Conservation (phyloP, 169 alveolate species). For the Besnoitia besnoiti region DNA sequence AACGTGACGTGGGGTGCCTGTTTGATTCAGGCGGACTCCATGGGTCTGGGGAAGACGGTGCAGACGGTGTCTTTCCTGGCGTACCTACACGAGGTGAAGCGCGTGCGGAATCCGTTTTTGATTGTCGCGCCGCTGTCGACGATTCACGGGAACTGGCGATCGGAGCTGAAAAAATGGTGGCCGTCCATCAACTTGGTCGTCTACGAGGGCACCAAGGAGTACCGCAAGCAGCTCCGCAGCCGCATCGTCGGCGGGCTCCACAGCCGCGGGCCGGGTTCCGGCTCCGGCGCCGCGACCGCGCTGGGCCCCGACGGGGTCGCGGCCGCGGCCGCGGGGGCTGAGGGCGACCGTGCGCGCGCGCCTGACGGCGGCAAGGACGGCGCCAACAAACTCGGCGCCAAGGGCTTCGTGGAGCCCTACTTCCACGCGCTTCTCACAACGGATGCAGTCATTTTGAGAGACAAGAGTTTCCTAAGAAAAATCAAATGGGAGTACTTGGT, state of each 20-base stretch:
- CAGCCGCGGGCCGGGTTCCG: neutral
- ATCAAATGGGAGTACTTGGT: conserved; percentile 93
- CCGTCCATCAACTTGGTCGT: conserved; percentile 90
- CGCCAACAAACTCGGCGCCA: neutral
- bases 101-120: conserved; percentile 93
- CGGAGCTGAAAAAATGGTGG: conserved; percentile 95
- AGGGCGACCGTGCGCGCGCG: neutral
- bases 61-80: conserved; percentile 92
- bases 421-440: conserved; percentile 76
- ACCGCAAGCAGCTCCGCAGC: conserved; percentile 17
- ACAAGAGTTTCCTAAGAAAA: conserved; percentile 81
- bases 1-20: neutral
- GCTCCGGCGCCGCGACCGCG: conserved; percentile 35
- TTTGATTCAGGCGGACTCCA: conserved; percentile 89
- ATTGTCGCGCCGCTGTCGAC: conserved; percentile 97
- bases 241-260: conserved; percentile 25
- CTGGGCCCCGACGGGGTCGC: conserved; percentile 8
- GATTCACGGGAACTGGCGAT: conserved; percentile 93
- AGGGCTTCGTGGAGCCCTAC: conserved; percentile 66
- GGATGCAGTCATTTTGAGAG: conserved; percentile 75
- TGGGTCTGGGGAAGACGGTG: conserved; percentile 96
- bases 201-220: conserved; percentile 84
- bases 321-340: neutral
- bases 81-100: conserved; percentile 89
- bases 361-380: neutral